Conservation (phyloP, 371 early-diverging fungal species). For the Syncephalis plumigaleata region DNA sequence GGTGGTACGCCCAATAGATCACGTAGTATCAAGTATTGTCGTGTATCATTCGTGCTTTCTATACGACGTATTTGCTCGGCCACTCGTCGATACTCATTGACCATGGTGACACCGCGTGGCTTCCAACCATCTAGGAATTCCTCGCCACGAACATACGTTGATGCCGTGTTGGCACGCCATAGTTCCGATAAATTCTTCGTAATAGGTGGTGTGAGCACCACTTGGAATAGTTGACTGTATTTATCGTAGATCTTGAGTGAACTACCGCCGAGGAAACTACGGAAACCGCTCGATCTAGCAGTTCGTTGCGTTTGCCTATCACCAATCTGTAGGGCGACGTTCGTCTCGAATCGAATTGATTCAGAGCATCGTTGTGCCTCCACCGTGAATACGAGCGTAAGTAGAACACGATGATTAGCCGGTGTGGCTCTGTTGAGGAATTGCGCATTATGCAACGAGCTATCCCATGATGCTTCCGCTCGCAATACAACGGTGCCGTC, state of each 20-base stretch:
- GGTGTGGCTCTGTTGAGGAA: constrained; percentile 52
- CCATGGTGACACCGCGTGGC: constrained; percentile 51
- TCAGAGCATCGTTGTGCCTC: constrained; percentile 34
- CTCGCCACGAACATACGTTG: constrained; percentile 71
- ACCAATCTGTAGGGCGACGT: constrained; percentile 39
- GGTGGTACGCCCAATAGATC: background rate
- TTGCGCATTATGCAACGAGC: constrained; percentile 53
- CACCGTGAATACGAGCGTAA: constrained; percentile 34
- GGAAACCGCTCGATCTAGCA: constrained; percentile 11
- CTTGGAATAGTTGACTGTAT: constrained; percentile 29
- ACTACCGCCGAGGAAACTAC: constrained; percentile 14
- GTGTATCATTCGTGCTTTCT: constrained; percentile 27
- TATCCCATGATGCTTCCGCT: constrained; percentile 64
- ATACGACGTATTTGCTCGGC: constrained; percentile 15
- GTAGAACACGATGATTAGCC: constrained; percentile 30
- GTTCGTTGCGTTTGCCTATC: constrained; percentile 32
- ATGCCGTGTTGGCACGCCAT: constrained; percentile 58
- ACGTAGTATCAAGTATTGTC: constrained; percentile 6
- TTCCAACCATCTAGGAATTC: constrained; percentile 57
- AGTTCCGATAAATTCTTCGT: constrained; percentile 33
- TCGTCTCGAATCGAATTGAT: constrained; percentile 38
- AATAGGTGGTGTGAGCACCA: constrained; percentile 35
- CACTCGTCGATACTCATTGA: constrained; percentile 34
- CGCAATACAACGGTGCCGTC: constrained; percentile 44
- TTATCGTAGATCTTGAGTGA: constrained; percentile 19